Percentiles rank a stretch among this genome's conserved stretches.
phyloP scores from a whole-genome alignment of 352 stramenopile genomes.

The Pythium rishiriense region DNA sequence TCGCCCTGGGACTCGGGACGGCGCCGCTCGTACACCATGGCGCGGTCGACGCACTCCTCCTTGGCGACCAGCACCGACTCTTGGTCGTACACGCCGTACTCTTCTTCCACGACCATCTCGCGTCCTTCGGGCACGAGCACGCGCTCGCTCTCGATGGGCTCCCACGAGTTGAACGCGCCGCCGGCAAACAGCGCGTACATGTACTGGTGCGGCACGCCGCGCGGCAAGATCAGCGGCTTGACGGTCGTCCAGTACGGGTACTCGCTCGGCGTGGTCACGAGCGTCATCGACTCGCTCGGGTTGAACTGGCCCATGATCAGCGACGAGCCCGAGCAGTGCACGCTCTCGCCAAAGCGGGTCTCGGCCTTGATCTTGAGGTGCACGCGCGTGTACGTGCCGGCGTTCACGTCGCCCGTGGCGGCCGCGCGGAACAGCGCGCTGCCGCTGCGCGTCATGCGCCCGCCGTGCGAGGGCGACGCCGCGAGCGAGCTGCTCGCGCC shows the following conservation, averaged over 20 bases:
- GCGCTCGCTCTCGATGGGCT: slow-evolving; percentile 70
- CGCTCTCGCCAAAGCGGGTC: slow-evolving; percentile 73
- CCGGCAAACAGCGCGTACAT: slow-evolving; percentile 91
- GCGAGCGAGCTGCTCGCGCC: slow-evolving; percentile 13
- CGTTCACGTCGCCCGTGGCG: slow-evolving; percentile 67
- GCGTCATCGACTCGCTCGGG: slow-evolving; percentile 88
- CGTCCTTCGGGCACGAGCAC: slow-evolving; percentile 75
- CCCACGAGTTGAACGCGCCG: slow-evolving; percentile 81
- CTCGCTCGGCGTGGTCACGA: slow-evolving; percentile 94
- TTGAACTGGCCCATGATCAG: slow-evolving; percentile 90
- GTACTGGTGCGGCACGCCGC: slow-evolving; percentile 85
- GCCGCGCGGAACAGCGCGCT: slow-evolving; percentile 16
- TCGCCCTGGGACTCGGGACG: slow-evolving; percentile 23
- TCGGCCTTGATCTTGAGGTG: slow-evolving; percentile 66
- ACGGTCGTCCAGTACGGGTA: slow-evolving; percentile 96
- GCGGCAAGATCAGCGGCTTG: slow-evolving; percentile 92
- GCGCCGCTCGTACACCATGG: slow-evolving; percentile 59
- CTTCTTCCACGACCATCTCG: slow-evolving; percentile 81
- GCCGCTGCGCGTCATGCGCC: slow-evolving; percentile 11
- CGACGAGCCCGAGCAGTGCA: slow-evolving; percentile 80
- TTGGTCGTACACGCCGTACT: slow-evolving; percentile 68
- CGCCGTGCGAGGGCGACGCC: slow-evolving; percentile 20
- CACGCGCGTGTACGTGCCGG: slow-evolving; percentile 80
- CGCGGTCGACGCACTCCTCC: slow-evolving; percentile 54
- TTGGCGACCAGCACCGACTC: slow-evolving; percentile 66